Evolutionary conservation across 768 basidiomycete genomes (phyloP), one percentile per base, ranked within the genome.

Genomic region (Lyophyllum atratum): DNA sequence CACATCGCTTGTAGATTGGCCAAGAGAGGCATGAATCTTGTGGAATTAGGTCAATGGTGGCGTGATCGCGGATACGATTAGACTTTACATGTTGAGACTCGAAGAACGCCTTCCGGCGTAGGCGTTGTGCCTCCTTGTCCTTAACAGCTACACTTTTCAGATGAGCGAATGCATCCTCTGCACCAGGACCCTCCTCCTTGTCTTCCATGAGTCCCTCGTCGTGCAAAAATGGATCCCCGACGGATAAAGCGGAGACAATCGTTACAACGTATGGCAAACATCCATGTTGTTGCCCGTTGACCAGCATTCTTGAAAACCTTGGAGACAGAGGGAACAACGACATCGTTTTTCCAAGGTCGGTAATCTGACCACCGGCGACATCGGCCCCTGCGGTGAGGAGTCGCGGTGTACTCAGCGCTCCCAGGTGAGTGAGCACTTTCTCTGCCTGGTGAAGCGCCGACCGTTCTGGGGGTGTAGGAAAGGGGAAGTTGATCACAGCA

Each of bases 401-500:
- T n/a, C 59, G 55, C 15, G 78, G 60, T 2, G 70, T 64, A 44
- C 79, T 81, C 44, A 98, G 75, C 0, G 97, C 96, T 22, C 94
- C 95, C 10, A 99, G 85, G 64, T 92, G 82, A 17, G 79, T 83
- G 39, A 99, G 78, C 3, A 87, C 79, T 45, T 79, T 85, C 73
- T 99, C 95, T 2, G 97, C 94, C 66, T 88, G 89, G 55, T 77
- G 80, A 43, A 99, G 77, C 4, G 85, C 81, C 10, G 71, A 65
- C 34, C 89, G 84, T 70, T 97, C 92, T 0, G 97, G 97, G 14
- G 96, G 90, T 0, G 97, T 98, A 1, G 97, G 97, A 74, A 98
- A 98, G 15, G 97, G 97, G 72, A 99, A 99, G 74, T 98, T 98
- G 64, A 93, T 80, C 37, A 98, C 93, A 1, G 93, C 81, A 66